phyloP scores from a whole-genome alignment of 768 basidiomycete genomes.

The Kwoniella pini region DNA sequence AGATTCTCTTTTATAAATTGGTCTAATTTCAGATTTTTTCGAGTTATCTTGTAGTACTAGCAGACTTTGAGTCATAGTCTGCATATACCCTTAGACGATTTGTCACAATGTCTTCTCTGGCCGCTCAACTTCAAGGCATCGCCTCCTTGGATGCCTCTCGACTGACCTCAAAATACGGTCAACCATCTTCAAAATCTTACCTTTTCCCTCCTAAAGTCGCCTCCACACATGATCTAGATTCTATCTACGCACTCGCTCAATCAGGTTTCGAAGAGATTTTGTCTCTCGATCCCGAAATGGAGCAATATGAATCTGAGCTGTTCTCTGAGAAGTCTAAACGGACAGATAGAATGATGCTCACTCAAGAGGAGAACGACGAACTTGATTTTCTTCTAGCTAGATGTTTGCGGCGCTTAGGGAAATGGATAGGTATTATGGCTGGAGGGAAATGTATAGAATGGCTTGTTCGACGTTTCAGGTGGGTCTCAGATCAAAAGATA shows the following conservation, averaged over 20 bases:
- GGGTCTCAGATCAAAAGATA: constrained; percentile 9
- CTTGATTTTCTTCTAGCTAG: constrained; percentile 65
- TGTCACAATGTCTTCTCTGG: constrained; percentile 62
- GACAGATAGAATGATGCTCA: constrained; percentile 75
- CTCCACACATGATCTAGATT: constrained; percentile 80
- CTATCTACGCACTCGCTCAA: constrained; percentile 74
- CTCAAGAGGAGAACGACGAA: constrained; percentile 64
- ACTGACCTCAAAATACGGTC: constrained; percentile 64
- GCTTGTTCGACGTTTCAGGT: constrained; percentile 93
- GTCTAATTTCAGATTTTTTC: not conserved
- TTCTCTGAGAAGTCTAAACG: constrained; percentile 78
- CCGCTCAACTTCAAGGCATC: constrained; percentile 73
- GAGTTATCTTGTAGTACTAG: no score
- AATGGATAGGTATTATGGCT: constrained; percentile 76
- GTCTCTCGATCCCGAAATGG: constrained; percentile 63
- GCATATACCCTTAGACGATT: constrained; percentile 20
- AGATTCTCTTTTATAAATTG: no score
- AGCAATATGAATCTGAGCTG: constrained; percentile 66
- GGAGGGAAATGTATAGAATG: constrained; percentile 86
- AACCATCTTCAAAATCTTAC: constrained; percentile 68
- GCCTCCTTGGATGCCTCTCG: constrained; percentile 76
- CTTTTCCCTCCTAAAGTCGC: constrained; percentile 82
- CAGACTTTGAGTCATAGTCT: no score
- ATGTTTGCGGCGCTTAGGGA: constrained; percentile 72
- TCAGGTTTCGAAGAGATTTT: constrained; percentile 76